phyloP scores from a whole-genome alignment of 163 green algal genomes.

The Prototheca cutis region DNA sequence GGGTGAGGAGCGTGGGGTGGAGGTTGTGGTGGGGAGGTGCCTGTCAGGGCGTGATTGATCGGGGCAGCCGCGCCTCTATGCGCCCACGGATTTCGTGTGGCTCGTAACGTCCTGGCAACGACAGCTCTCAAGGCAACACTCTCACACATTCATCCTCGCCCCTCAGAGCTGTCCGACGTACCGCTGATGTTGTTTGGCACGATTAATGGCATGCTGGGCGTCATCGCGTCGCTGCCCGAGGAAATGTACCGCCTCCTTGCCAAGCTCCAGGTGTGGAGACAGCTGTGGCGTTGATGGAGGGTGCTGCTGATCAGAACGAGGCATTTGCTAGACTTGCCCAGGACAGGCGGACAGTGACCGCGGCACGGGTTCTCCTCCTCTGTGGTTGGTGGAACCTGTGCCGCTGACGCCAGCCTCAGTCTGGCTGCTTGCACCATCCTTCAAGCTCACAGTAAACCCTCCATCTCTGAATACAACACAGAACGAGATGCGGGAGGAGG shows the following conservation, averaged over 20 bases:
- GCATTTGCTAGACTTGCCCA: too few relatives aligned
- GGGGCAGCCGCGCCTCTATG: too few relatives aligned
- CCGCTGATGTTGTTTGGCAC: constrained; percentile 79
- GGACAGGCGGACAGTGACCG: too few relatives aligned
- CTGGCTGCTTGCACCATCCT: neutral
- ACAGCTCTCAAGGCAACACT: neutral
- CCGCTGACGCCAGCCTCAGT: neutral
- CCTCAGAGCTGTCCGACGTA: constrained; percentile 32
- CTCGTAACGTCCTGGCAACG: neutral
- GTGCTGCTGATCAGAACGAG: too few relatives aligned
- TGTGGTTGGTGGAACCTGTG: neutral
- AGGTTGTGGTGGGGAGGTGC: too few relatives aligned
- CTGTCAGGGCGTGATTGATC: too few relatives aligned
- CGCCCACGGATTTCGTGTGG: neutral
- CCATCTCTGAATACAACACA: constrained; percentile 20
- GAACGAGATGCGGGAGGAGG: constrained; percentile 35
- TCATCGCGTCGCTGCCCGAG: constrained; percentile 71
- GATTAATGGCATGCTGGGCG: constrained; percentile 77
- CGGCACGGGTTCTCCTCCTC: neutral
- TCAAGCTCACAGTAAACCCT: too few relatives aligned
- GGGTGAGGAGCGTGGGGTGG: neutral
- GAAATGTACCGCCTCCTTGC: constrained; percentile 59
- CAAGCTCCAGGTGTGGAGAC: constrained; percentile 48
- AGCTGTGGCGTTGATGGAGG: neutral
- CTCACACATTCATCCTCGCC: neutral